Conservation (phyloP, 2,329 filamentous ascomycete species). For the Tolypocladium endophyticum region DNA sequence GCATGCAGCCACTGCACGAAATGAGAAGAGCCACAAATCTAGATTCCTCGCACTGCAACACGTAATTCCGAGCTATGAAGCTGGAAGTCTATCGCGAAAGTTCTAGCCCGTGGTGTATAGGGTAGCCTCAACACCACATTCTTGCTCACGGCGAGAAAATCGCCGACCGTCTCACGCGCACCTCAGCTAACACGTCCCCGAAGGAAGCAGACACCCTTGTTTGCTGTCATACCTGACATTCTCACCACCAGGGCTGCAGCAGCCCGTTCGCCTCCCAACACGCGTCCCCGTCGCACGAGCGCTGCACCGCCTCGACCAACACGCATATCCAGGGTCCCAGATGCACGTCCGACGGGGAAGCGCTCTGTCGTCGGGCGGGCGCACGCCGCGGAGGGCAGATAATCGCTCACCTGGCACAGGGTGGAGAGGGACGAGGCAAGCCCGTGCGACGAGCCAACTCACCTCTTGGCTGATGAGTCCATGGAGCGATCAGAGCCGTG, state of each 20-base stretch:
- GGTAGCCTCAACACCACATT: neutral
- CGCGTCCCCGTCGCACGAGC: neutral
- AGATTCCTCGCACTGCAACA: neutral
- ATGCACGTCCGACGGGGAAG: neutral
- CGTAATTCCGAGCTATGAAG: neutral
- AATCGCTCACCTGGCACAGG: neutral
- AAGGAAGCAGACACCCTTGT: neutral
- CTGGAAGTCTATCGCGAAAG: neutral
- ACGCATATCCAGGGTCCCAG: neutral
- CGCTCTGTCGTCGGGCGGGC: neutral
- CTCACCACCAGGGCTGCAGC: neutral
- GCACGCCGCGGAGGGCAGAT: neutral
- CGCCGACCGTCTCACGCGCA: neutral
- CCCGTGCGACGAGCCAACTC: neutral
- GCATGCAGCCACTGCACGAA: neutral
- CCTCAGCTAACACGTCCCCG: neutral
- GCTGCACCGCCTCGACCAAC: neutral
- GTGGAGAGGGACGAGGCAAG: neutral
- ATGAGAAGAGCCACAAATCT: neutral
- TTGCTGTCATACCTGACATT: neutral
- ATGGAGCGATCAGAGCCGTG: neutral
- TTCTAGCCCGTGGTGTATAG: neutral
- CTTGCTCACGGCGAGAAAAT: neutral
- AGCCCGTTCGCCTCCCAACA: neutral
- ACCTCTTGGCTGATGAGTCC: no score